A percentile compares a stretch with the other conserved stretches of the same genome.
phyloP scores from a whole-genome alignment of 129 eudicot species.

The Cynara cardunculus region DNA sequence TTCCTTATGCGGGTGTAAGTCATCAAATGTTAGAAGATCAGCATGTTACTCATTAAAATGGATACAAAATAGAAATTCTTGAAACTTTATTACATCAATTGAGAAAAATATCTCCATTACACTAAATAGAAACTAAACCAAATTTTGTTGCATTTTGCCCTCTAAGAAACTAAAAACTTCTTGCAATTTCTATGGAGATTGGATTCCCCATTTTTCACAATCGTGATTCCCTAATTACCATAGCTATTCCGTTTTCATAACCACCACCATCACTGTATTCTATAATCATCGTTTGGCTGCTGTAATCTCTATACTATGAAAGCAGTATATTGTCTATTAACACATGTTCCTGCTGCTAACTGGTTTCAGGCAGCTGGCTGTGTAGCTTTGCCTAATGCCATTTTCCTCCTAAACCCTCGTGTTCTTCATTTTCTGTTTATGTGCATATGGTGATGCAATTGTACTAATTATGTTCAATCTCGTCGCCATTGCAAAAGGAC shows the following conservation, averaged over 20 bases:
- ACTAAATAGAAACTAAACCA: background rate
- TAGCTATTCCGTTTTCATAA: background rate
- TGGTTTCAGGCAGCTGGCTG: background rate
- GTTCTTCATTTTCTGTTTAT: background rate
- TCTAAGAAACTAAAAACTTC: background rate
- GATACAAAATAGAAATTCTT: background rate
- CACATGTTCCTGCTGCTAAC: slow-evolving; percentile 1
- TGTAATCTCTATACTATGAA: background rate
- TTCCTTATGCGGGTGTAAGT: background rate
- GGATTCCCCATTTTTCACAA: background rate
- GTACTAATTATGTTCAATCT: background rate
- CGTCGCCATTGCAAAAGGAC: background rate
- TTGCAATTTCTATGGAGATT: background rate
- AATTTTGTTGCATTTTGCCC: background rate
- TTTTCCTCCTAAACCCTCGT: slow-evolving; percentile 15
- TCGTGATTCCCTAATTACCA: slow-evolving; percentile 6
- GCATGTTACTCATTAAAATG: background rate
- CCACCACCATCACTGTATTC: background rate
- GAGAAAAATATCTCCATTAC: background rate
- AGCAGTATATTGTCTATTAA: background rate
- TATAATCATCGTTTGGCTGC: background rate
- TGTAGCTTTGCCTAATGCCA: background rate
- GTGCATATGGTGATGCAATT: background rate
- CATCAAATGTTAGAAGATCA: background rate
- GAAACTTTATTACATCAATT: background rate